Conservation (phyloP, 768 basidiomycete genomes). For the Lentinula boryana region DNA sequence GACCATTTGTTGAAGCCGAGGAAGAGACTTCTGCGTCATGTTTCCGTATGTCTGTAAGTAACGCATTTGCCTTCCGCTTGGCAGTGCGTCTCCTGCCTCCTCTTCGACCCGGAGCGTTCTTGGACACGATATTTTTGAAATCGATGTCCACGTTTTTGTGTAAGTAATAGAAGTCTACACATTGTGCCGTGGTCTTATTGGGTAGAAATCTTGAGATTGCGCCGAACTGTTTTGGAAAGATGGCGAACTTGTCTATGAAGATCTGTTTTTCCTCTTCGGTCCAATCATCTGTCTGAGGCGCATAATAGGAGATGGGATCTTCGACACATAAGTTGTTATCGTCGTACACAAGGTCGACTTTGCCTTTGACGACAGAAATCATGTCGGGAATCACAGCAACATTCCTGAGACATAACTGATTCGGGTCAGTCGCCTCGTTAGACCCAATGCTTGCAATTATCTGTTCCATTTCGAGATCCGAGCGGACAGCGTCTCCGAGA, state of each 20-base stretch:
- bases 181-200: constrained; percentile 83
- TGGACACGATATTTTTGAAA: constrained; percentile 71
- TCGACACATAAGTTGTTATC: constrained; percentile 81
- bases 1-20: constrained; percentile 29
- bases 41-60: constrained; percentile 75
- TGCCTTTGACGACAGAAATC: constrained; percentile 62
- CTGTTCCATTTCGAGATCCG: constrained; percentile 95
- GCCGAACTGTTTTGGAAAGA: constrained; percentile 93
- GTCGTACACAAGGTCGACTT: constrained; percentile 62
- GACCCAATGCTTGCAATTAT: constrained; percentile 92
- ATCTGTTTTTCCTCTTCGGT: constrained; percentile 75
- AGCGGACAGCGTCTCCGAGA: constrained; percentile 84
- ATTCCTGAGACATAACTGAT: constrained; percentile 78
- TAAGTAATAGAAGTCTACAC: constrained; percentile 90
- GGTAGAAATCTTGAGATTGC: constrained; percentile 75
- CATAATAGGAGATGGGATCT: constrained; percentile 75
- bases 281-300: constrained; percentile 77
- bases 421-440: constrained; percentile 91
- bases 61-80: constrained; percentile 77
- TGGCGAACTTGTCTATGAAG: constrained; percentile 78
- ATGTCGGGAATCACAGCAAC: constrained; percentile 89
- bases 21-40: constrained; percentile 58
- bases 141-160: constrained; percentile 88
- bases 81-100: constrained; percentile 53
- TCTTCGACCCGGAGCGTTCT: constrained; percentile 61